Evolutionary conservation across 2,329 filamentous ascomycete species (phyloP).

Genomic region (Cercospora sesami): DNA sequence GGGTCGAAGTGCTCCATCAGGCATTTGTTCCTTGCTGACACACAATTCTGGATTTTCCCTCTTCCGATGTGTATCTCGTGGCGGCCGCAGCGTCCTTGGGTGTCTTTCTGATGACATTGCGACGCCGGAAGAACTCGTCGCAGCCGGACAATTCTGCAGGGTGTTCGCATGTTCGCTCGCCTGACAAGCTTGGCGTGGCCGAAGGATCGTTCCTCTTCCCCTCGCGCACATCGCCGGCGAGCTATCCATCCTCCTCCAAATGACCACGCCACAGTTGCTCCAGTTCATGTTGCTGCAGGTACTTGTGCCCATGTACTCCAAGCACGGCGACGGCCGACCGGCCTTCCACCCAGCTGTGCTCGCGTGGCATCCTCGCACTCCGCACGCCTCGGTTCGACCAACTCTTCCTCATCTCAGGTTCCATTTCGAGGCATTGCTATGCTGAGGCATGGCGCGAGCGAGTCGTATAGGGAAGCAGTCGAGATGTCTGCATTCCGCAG

Average conservation of each 20-base stretch:
- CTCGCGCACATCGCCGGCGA: constrained; percentile 11
- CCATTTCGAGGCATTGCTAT: not conserved
- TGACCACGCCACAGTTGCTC: not conserved
- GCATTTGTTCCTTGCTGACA: constrained; percentile 2
- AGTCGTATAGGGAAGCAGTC: not conserved
- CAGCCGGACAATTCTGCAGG: not conserved
- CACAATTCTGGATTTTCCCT: not conserved
- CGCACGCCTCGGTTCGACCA: not conserved
- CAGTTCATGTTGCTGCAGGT: not conserved
- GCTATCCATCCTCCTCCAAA: not conserved
- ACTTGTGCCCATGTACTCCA: not conserved
- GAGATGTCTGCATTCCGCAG: not conserved
- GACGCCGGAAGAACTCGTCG: not conserved
- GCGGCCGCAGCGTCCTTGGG: not conserved
- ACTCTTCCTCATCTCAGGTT: not conserved
- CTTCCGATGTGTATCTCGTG: not conserved
- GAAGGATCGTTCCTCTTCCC: not conserved
- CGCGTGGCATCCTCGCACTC: not conserved
- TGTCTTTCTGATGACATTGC: not conserved
- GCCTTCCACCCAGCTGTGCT: not conserved
- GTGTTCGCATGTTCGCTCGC: not conserved
- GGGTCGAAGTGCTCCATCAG: constrained; percentile 4
- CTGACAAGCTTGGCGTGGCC: constrained; percentile 7
- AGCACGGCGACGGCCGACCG: constrained; percentile 8
- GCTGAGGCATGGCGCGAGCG: not conserved